Evolutionary conservation across 352 stramenopile species (phyloP), one percentile per base, ranked within the genome.

Genomic region (Phytopythium litorale): DNA sequence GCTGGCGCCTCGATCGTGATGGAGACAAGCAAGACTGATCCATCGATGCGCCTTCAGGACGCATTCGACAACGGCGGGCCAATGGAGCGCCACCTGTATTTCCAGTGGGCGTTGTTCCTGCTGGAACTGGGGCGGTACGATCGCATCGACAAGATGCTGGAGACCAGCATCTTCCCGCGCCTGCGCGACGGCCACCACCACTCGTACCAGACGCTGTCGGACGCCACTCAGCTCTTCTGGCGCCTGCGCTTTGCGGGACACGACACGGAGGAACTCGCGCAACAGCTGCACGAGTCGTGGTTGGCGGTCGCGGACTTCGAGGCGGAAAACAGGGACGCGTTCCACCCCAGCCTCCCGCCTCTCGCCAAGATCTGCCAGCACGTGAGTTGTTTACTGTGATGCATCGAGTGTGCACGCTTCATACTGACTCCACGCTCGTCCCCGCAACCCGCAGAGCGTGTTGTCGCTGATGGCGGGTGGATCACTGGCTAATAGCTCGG

Each of bases 221-320:
- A 96, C 30, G 79, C 78, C 2, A 94, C 83, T 11, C 87, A 96
- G 63, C 69, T 96, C 28, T 94, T 88, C 58, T 96, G 87, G 87
- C 85, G 87, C 38, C 70, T 96, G 37, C 81, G 86, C 13, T 92
- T 96, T 60, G 84, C 81, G 11, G 81, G 78, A 7, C 72, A 92
- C 25, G 78, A 92, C 46, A 77, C 72, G 1, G 60, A 57, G 7
- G 68, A 84, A 50, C 59, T 92, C 58, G 72, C 78, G 23, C 66
- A 89, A n/a, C 76, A 84, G 42, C 76, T 93, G 9, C 49, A 78
- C 2, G 69, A 87, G 0, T 73, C 75, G 35, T 93, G 84, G 84
- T 52, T 71, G 54, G 68, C 66, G 1, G 1, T 60, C 11, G 37
- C 55, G 7, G 30, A 18, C 25, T 25, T 30, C 28, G 25, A 60